Evolutionary conservation across 2,329 filamentous ascomycete genomes (phyloP), one percentile per base, ranked within the genome.

Genomic region (Microcyclosporella mali): DNA sequence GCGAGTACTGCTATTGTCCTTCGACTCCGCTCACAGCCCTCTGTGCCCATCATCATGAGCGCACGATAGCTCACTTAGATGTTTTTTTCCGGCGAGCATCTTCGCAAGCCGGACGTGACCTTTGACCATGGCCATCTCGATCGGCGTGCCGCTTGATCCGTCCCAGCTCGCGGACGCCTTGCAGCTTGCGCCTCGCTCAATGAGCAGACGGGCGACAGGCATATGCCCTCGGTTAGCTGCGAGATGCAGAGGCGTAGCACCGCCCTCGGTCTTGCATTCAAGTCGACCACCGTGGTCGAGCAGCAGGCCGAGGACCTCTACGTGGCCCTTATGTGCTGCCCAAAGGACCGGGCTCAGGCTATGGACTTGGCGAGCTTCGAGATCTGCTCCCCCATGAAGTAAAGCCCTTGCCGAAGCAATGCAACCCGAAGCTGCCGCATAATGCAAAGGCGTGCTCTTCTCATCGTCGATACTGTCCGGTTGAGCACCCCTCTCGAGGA

Each of bases 311-410:
- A 59, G 15, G 11, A 55, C 56, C 27, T 58, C 53, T 16, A 45
- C 45, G 40, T 60, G 53, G 12, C 51, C 54, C 37, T 60, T 59
- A 39, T 59, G 56, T 2, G 53, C 47, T 8, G 58, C 53, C 57
- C 58, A 59, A 38, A 59, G 57, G 18, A 55, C 41, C 14, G 57
- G 42, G 3, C 51, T 56, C 37, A 61, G 37, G 4, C 57, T 54
- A 32, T 56, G 51, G 21, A 33, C 42, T 29, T 60, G 53, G 18
- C 35, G 41, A 14, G 43, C 48, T 17, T 50, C 48, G 11, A 59
- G 42, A 30, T 47, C 43, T 9, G 57, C 58, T 6, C 53, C 51
- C 6, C 35, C 41, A 15, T 45, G 40, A 6, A 60, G 42, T 2
- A 60, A 40, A 4, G 55, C 43, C 15, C 47, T 43, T 9, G 56